Evolutionary conservation across 106 monocot genomes (phyloP).

Genomic region (Hemerocallis citrina): DNA sequence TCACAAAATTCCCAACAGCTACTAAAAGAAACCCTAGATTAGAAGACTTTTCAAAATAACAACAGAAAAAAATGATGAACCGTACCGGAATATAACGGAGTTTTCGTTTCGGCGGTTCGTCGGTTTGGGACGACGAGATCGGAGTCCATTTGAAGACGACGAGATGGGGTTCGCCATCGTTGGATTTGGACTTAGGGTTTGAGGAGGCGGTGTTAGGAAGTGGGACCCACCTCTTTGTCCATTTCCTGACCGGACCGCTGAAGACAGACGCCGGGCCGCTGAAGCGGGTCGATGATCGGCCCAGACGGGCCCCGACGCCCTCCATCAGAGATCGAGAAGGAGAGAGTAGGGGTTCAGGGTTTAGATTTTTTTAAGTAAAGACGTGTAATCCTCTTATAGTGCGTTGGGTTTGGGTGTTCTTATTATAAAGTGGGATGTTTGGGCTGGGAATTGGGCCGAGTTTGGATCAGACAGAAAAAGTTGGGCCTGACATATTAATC

Average conservation of each 20-base stretch:
- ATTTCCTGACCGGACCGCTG: slow-evolving; percentile 81
- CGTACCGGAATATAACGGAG: slow-evolving; percentile 79
- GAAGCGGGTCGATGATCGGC: slow-evolving; percentile 85
- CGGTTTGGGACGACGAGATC: slow-evolving; percentile 79
- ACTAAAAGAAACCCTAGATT: not conserved
- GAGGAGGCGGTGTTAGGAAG: slow-evolving; percentile 31
- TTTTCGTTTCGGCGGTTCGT: slow-evolving; percentile 48
- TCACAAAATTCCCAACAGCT: no score
- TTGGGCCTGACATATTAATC: no score
- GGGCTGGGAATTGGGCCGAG: no score
- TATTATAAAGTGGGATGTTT: no score
- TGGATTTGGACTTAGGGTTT: slow-evolving; percentile 9
- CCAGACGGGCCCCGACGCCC: slow-evolving; percentile 78
- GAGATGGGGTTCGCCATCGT: slow-evolving; percentile 3
- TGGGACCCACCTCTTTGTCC: slow-evolving; percentile 92
- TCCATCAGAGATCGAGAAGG: slow-evolving; percentile 50
- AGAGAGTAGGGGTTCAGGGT: no score
- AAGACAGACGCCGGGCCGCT: slow-evolving; percentile 65
- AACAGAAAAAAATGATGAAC: no score
- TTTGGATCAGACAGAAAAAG: no score
- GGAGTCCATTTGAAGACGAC: slow-evolving; percentile 5
- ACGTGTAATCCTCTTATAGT: no score
- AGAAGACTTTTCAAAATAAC: no score
- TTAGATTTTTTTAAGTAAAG: no score
- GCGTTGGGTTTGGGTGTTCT: no score